Conservation (phyloP, 805 yeast genomes). For the Candida ulmi region DNA sequence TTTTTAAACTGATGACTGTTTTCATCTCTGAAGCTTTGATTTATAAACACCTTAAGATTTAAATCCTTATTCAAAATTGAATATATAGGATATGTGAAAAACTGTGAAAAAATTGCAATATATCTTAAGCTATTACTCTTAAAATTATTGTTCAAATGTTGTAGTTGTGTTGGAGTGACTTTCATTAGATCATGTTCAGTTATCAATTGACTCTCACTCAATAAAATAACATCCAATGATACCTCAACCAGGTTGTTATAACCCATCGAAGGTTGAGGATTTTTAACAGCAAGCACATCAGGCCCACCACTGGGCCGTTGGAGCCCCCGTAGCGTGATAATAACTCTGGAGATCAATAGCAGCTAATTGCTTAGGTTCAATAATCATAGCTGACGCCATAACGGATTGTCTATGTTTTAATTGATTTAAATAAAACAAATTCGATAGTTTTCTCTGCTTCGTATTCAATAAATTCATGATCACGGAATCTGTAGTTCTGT, state of each 20-base stretch:
- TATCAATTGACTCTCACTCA: conserved; percentile 26
- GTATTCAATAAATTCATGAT: not conserved
- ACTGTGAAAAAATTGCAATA: conserved; percentile 13
- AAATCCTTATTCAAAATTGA: conserved; percentile 11
- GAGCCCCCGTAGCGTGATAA: conserved; percentile 13
- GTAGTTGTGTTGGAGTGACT: conserved; percentile 4
- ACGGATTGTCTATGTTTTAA: conserved; percentile 4
- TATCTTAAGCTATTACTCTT: conserved; percentile 14
- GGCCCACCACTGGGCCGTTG: conserved; percentile 25
- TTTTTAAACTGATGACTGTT: conserved; percentile 19
- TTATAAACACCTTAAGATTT: conserved; percentile 16
- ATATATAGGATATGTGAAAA: conserved; percentile 20
- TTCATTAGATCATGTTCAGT: conserved; percentile 16
- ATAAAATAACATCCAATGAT: conserved; percentile 24
- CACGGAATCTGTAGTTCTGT: not conserved
- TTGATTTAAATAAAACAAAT: conserved; percentile 11
- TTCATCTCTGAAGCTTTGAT: conserved; percentile 17
- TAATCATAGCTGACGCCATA: conserved; percentile 6
- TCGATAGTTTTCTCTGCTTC: conserved; percentile 9
- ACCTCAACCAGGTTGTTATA: conserved; percentile 23
- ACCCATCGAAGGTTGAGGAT: conserved; percentile 18
- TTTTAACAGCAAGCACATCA: conserved; percentile 24
- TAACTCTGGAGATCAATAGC: conserved; percentile 8
- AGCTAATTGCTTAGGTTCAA: conserved; percentile 10
- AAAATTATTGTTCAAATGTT: conserved; percentile 17